Conservation (phyloP, 768 basidiomycete genomes). For the Trametopsis cervina region DNA sequence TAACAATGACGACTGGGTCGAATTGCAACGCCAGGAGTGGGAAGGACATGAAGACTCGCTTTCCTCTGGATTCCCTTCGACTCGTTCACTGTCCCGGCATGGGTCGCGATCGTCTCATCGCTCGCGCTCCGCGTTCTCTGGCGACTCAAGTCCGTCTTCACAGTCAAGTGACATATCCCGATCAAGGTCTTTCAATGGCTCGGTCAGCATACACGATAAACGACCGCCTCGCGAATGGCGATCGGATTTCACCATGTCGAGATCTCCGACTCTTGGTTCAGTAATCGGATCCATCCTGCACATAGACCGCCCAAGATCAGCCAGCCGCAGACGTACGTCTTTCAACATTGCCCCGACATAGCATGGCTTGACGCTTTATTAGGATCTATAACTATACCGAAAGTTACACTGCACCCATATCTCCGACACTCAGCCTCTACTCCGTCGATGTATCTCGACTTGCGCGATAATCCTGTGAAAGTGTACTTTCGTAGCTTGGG, state of each 20-base stretch:
- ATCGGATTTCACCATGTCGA: constrained; percentile 25
- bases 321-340: constrained; percentile 6
- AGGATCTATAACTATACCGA: constrained; percentile 12
- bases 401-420: constrained; percentile 20
- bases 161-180: constrained; percentile 13
- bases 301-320: constrained; percentile 3
- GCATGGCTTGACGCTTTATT: background rate
- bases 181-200: constrained; percentile 9
- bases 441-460: constrained; percentile 41
- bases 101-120: constrained; percentile 6
- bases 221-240: constrained; percentile 27
- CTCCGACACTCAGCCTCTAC: constrained; percentile 22
- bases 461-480: constrained; percentile 35
- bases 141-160: constrained; percentile 15
- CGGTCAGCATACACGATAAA: constrained; percentile 13
- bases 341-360: background rate
- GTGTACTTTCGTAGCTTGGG: constrained; percentile 40
- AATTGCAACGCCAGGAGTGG: background rate
- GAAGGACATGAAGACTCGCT: background rate
- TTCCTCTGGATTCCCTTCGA: background rate
- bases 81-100: constrained; percentile 4
- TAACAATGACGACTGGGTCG: constrained; percentile 8
- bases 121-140: constrained; percentile 12
- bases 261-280: constrained; percentile 9
- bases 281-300: constrained; percentile 18